Conservation (phyloP, 164 flowering plant species). For the Dillenia suffruticosa region DNA sequence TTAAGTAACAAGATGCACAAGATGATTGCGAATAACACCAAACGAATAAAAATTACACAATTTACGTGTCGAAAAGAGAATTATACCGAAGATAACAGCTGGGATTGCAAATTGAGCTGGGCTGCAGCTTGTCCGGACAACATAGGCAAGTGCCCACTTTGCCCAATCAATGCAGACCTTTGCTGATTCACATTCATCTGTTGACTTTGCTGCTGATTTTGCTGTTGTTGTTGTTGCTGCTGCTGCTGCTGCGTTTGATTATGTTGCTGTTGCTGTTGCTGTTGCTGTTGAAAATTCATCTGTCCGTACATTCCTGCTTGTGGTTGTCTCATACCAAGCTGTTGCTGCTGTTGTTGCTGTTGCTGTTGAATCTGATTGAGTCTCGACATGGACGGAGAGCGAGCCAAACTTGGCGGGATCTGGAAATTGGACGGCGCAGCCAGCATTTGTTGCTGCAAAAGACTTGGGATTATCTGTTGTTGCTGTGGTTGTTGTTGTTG, state of each 20-base stretch:
- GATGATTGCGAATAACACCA: too few relatives aligned
- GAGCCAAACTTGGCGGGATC: constrained; percentile 43
- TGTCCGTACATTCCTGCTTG: constrained; percentile 54
- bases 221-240: constrained; percentile 23
- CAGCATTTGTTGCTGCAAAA: constrained; percentile 30
- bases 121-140: constrained; percentile 46
- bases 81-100: constrained; percentile 58
- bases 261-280: constrained; percentile 24
- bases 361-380: constrained; percentile 45
- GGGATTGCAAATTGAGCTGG: constrained; percentile 71
- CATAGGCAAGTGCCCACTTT: constrained; percentile 60
- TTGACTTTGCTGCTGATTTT: constrained; percentile 24
- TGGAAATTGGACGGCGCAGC: constrained; percentile 36
- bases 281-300: constrained; percentile 44
- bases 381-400: constrained; percentile 68
- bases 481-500: constrained; percentile 19
- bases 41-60: background rate
- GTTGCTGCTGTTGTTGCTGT: constrained; percentile 34
- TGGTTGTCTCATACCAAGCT: constrained; percentile 30
- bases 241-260: constrained; percentile 24
- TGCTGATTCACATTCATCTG: constrained; percentile 48
- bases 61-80: background rate
- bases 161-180: constrained; percentile 60
- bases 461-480: constrained; percentile 25
- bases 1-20: too few relatives aligned